phyloP scores from a whole-genome alignment of 2,329 filamentous ascomycete genomes.

The Thelonectria rubi region DNA sequence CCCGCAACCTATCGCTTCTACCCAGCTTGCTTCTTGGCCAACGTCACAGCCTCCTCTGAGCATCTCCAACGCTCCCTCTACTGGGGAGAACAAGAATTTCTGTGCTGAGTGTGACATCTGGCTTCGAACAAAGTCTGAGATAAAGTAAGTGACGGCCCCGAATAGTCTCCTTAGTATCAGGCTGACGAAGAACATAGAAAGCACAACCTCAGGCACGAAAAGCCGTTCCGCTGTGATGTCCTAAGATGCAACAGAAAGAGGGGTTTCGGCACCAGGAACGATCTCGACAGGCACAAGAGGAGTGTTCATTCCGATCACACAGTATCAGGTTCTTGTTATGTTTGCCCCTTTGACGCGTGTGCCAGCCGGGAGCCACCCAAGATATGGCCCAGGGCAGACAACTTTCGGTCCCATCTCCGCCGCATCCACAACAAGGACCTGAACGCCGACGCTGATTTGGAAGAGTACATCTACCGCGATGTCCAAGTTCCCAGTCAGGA shows the following conservation, averaged over 20 bases:
- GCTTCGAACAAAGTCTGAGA: slow-evolving; percentile 63
- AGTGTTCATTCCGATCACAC: slow-evolving; percentile 70
- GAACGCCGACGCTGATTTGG: slow-evolving; percentile 50
- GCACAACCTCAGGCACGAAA: slow-evolving; percentile 75
- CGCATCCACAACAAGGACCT: slow-evolving; percentile 67
- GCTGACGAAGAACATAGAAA: slow-evolving; percentile 65
- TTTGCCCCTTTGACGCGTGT: slow-evolving; percentile 41
- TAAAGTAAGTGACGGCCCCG: slow-evolving; percentile 55
- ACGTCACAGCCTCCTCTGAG: slow-evolving; percentile 28
- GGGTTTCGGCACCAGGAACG: slow-evolving; percentile 83
- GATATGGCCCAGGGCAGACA: slow-evolving; percentile 83
- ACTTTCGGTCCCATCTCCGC: slow-evolving; percentile 82
- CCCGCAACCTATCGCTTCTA: background rate
- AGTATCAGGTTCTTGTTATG: slow-evolving; percentile 35
- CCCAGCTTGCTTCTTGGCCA: slow-evolving; percentile 17
- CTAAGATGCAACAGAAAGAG: slow-evolving; percentile 64
- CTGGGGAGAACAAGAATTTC: slow-evolving; percentile 31
- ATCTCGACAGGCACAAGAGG: slow-evolving; percentile 80
- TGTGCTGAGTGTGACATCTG: slow-evolving; percentile 53
- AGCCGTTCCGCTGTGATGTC: slow-evolving; percentile 70
- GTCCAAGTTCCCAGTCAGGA: background rate
- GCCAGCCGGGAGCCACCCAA: slow-evolving; percentile 56
- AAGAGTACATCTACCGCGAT: slow-evolving; percentile 44
- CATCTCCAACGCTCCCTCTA: slow-evolving; percentile 29
- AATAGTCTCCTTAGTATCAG: background rate